phyloP scores from a whole-genome alignment of 2,329 filamentous ascomycete species.

The Penicillium sp. region DNA sequence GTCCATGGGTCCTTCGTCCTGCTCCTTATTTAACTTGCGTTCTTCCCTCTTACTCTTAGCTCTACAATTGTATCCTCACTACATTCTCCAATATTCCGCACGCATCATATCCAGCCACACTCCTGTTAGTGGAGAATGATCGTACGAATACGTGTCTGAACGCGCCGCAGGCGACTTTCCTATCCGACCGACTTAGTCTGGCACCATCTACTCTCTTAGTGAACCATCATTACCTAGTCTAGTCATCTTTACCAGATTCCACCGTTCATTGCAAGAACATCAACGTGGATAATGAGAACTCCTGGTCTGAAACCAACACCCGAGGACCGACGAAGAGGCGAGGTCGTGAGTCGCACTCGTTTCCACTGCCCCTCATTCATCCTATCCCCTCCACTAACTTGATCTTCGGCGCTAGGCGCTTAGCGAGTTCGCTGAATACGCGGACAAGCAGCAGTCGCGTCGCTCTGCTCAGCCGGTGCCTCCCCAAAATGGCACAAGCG shows the following conservation, averaged over 20 bases:
- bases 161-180: constrained; percentile 41
- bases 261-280: constrained; percentile 8
- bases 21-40: constrained; percentile 15
- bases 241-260: constrained; percentile 1
- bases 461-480: constrained; percentile 44
- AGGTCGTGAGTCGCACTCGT: constrained; percentile 65
- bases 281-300: constrained; percentile 38
- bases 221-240: constrained; percentile 3
- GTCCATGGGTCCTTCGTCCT: constrained; percentile 3
- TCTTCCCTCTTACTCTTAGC: constrained; percentile 4
- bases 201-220: constrained; percentile 3
- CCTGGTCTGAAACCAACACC: constrained; percentile 63
- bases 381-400: constrained; percentile 16
- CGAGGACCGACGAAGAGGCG: constrained; percentile 83
- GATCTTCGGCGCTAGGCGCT: constrained; percentile 62
- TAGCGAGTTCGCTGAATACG: constrained; percentile 96
- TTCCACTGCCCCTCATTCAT: constrained; percentile 9
- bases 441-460: constrained; percentile 84
- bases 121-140: constrained; percentile 43
- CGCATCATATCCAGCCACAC: constrained; percentile 5
- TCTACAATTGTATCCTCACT: constrained; percentile 1
- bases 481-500: constrained; percentile 46
- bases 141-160: constrained; percentile 48
- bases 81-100: constrained; percentile 1
- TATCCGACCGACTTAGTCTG: constrained; percentile 24